Evolutionary conservation across 768 basidiomycete species (phyloP).

Genomic region (Lactarius tabidus): DNA sequence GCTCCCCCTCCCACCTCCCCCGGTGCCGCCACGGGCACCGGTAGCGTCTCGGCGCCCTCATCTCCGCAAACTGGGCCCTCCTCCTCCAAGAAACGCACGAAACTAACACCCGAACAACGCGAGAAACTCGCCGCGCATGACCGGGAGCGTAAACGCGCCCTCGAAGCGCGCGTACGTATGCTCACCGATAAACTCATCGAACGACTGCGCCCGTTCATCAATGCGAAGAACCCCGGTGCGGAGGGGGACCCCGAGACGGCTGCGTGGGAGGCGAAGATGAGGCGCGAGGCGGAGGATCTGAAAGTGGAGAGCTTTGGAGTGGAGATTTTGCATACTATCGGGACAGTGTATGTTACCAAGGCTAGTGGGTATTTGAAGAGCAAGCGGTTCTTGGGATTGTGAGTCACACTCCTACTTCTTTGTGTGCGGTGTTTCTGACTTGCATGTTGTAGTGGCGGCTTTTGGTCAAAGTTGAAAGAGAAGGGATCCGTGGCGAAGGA

Average conservation of each 20-base stretch:
- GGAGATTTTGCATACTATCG: conserved; percentile 90
- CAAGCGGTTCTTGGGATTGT: conserved; percentile 87
- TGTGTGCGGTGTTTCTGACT: neutral
- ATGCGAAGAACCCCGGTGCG: conserved; percentile 78
- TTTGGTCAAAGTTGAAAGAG: conserved; percentile 92
- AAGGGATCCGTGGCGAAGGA: conserved; percentile 92
- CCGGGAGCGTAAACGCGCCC: conserved; percentile 69
- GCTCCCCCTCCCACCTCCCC: neutral
- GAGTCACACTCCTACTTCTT: conserved; percentile 32
- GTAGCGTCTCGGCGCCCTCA: conserved; percentile 18
- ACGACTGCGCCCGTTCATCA: conserved; percentile 83
- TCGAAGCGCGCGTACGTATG: conserved; percentile 71
- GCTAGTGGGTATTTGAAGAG: conserved; percentile 89
- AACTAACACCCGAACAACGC: conserved; percentile 76
- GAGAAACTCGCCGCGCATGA: conserved; percentile 82
- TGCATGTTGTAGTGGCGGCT: too few species aligned
- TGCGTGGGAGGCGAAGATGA: conserved; percentile 72
- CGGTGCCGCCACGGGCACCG: conserved; percentile 7
- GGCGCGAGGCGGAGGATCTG: conserved; percentile 85
- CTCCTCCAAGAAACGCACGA: conserved; percentile 38
- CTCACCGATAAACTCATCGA: conserved; percentile 80
- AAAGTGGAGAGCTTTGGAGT: conserved; percentile 98
- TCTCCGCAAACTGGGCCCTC: conserved; percentile 27
- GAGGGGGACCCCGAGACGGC: conserved; percentile 80
- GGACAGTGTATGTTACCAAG: conserved; percentile 90